These are phyloP conservation scores for Arthrobotrys iridis DNA, from an alignment of 2,329 filamentous ascomycete species.

Conservation along the genomic window DNA sequence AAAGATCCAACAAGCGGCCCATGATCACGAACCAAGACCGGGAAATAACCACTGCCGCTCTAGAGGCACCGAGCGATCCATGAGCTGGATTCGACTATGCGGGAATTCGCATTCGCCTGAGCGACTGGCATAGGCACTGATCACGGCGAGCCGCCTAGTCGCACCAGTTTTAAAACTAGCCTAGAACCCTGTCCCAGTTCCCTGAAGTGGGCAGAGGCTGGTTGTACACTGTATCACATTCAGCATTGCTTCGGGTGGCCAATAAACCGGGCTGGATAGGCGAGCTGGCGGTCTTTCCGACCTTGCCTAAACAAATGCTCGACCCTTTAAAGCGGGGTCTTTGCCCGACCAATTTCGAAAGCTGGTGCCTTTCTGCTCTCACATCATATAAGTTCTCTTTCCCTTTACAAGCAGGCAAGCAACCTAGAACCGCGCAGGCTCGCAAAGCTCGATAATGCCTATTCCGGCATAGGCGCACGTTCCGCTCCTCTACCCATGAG, in stretches of 20 bases:
- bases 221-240: constrained; percentile 54
- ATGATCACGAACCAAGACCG: constrained; percentile 9
- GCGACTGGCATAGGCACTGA: constrained; percentile 3
- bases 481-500: neutral
- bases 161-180: constrained; percentile 46
- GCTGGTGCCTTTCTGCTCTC: constrained; percentile 34
- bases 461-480: constrained; percentile 46
- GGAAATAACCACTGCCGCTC: constrained; percentile 24
- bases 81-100: constrained; percentile 18
- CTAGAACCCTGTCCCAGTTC: constrained; percentile 24
- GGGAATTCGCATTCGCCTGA: constrained; percentile 10
- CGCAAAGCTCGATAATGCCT: constrained; percentile 52
- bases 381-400: constrained; percentile 36
- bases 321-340: constrained; percentile 48
- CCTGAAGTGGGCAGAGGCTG: constrained; percentile 42
- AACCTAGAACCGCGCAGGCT: constrained; percentile 41
- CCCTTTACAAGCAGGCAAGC: constrained; percentile 51
- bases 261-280: constrained; percentile 48
- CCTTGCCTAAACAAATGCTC: constrained; percentile 42
- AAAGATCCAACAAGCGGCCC: constrained; percentile 50
- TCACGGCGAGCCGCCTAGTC: constrained; percentile 16
- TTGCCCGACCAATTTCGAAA: constrained; percentile 46
- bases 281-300: constrained; percentile 45
- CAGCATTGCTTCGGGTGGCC: constrained; percentile 50
- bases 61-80: constrained; percentile 23